Evolutionary conservation across 2,329 filamentous ascomycete genomes (phyloP).

Genomic region (Paecilomyces sp.): DNA sequence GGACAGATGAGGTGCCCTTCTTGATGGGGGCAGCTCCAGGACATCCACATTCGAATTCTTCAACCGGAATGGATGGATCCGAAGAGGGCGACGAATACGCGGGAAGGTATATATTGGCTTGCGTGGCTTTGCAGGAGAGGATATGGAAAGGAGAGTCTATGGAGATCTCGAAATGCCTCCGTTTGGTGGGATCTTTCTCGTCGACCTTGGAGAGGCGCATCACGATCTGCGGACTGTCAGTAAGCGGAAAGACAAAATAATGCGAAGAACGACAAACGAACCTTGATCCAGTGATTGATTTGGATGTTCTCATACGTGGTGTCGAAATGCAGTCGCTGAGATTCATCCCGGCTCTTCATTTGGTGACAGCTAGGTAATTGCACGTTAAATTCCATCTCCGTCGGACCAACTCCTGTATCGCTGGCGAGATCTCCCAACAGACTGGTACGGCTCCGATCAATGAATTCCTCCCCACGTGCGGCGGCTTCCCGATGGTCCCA

Average conservation of each 20-base stretch:
- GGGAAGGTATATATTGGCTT: slow-evolving; percentile 78
- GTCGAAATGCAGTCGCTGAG: slow-evolving; percentile 69
- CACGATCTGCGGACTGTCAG: slow-evolving; percentile 58
- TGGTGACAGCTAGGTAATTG: slow-evolving; percentile 83
- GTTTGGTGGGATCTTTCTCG: slow-evolving; percentile 66
- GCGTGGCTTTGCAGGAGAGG: slow-evolving; percentile 85
- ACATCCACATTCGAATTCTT: slow-evolving; percentile 57
- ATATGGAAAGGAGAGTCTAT: slow-evolving; percentile 95
- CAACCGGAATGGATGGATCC: slow-evolving; percentile 45
- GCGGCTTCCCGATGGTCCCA: slow-evolving; percentile 53
- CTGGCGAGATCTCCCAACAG: slow-evolving; percentile 72
- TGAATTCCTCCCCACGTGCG: slow-evolving; percentile 48
- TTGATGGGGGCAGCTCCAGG: slow-evolving; percentile 53
- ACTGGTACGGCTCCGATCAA: slow-evolving; percentile 55
- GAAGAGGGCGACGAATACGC: slow-evolving; percentile 61
- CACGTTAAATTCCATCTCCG: slow-evolving; percentile 90
- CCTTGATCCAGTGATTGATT: slow-evolving; percentile 95
- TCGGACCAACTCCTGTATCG: slow-evolving; percentile 73
- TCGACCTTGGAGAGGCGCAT: slow-evolving; percentile 85
- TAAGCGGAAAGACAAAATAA: slow-evolving; percentile 2
- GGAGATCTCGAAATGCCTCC: slow-evolving; percentile 89
- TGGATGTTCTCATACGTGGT: slow-evolving; percentile 92
- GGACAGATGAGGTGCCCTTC: slow-evolving; percentile 18
- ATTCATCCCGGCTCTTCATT: slow-evolving; percentile 65
- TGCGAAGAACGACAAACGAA: slow-evolving; percentile 31